These are phyloP conservation scores for Suillus cothurnatus DNA, from an alignment of 768 basidiomycete genomes.

Conservation along the genomic window DNA sequence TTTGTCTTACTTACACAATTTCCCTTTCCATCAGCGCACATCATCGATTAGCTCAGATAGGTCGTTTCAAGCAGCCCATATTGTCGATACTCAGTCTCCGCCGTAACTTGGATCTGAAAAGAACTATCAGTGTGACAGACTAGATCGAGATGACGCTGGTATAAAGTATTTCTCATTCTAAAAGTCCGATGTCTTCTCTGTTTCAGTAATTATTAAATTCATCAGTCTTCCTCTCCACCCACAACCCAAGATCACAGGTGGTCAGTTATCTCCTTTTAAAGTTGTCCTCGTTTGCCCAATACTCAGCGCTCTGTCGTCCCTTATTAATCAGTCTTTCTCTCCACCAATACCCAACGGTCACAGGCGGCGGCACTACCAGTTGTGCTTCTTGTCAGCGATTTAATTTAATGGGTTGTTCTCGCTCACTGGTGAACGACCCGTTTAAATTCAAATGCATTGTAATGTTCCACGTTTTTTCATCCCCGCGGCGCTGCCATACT, in stretches of 20 bases:
- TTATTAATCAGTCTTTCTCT: neutral
- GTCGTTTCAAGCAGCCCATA: neutral
- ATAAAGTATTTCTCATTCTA: neutral
- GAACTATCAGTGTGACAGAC: neutral
- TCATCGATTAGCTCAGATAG: slow-evolving; percentile 2
- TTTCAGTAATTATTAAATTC: neutral
- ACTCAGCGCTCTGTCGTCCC: neutral
- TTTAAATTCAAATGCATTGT: neutral
- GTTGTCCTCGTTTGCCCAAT: neutral
- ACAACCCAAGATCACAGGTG: neutral
- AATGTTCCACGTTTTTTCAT: neutral
- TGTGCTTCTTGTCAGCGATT: neutral
- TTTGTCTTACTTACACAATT: neutral
- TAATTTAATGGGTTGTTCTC: neutral
- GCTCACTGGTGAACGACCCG: neutral
- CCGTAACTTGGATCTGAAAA: neutral
- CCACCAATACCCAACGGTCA: neutral
- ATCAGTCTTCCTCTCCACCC: neutral
- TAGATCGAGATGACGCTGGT: neutral
- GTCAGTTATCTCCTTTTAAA: neutral
- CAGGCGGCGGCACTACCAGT: neutral
- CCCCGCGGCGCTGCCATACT: neutral
- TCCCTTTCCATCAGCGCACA: neutral
- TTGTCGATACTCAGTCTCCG: neutral
- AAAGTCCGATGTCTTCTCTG: neutral